These are phyloP conservation scores for Taxawa tesnikishii DNA, from an alignment of 2,329 filamentous ascomycete genomes.

Conservation along the genomic window DNA sequence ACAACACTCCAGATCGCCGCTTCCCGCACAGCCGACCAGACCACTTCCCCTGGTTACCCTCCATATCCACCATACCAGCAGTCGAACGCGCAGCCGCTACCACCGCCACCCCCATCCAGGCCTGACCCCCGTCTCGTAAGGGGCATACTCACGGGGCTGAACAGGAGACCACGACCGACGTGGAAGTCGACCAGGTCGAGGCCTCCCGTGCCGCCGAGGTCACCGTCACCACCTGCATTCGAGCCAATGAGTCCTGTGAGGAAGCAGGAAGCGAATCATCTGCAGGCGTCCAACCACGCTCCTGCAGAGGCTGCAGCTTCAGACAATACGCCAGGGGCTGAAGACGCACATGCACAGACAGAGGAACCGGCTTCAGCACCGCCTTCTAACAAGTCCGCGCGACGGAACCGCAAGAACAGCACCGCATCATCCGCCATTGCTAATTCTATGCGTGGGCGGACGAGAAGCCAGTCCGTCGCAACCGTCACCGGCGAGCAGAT, in stretches of 20 bases:
- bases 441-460: conserved; percentile 29
- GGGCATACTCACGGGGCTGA: not conserved
- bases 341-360: no score
- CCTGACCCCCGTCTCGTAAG: not conserved
- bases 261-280: not conserved
- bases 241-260: conserved; percentile 20
- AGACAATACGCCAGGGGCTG: no score
- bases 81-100: conserved; percentile 14
- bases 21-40: conserved; percentile 1
- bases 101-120: not conserved
- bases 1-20: conserved; percentile 12
- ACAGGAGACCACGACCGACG: conserved; percentile 6
- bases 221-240: conserved; percentile 13
- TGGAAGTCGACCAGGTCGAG: conserved; percentile 17
- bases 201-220: conserved; percentile 12
- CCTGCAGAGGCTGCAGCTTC: not conserved
- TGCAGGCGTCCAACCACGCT: not conserved
- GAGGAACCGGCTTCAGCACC: no score
- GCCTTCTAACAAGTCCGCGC: conserved; percentile 6
- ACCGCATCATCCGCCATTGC: conserved; percentile 34
- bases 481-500: conserved; percentile 31
- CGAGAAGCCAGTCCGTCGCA: conserved; percentile 35
- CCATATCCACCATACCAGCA: conserved; percentile 9
- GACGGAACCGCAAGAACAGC: conserved; percentile 22
- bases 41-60: conserved; percentile 5